A percentile compares a stretch with the other conserved stretches of the same genome.
Conservation (phyloP, 2,329 filamentous ascomycete genomes). For the Fusarium fracticaudum region DNA sequence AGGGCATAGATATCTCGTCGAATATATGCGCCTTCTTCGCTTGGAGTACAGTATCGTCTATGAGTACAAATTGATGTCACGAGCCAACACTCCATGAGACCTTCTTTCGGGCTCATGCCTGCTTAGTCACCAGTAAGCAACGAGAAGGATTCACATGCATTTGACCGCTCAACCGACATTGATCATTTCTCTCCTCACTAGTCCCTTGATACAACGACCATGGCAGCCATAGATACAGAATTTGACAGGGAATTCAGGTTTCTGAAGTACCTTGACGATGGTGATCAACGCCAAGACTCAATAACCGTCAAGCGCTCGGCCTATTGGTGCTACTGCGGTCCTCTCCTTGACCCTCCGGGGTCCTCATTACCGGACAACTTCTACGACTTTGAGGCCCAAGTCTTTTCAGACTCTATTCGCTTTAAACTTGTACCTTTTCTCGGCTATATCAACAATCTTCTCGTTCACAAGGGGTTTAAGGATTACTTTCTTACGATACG, state of each 20-base stretch:
- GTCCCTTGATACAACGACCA: neutral
- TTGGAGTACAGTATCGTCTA: neutral
- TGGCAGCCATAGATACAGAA: neutral
- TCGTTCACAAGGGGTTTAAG: conserved; percentile 47
- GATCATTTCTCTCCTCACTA: neutral
- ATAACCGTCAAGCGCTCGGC: conserved; percentile 43
- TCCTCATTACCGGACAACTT: conserved; percentile 47
- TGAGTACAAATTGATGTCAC: neutral
- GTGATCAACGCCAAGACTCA: neutral
- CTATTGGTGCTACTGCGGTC: conserved; percentile 58
- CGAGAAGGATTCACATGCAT: neutral
- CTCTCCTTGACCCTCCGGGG: conserved; percentile 43
- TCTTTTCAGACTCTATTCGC: conserved; percentile 49
- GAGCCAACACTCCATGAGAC: neutral
- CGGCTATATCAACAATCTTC: conserved; percentile 49
- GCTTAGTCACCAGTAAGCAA: conserved; percentile 9
- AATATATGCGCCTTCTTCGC: neutral
- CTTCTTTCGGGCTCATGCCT: neutral
- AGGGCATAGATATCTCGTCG: neutral
- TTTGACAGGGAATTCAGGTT: conserved; percentile 14
- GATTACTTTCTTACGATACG: conserved; percentile 61
- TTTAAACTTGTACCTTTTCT: conserved; percentile 53
- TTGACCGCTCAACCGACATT: neutral
- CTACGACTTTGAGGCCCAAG: conserved; percentile 50
- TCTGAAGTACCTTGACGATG: neutral